Base-by-base conservation (phyloP, 2,329 filamentous ascomycete species). In the Xylaria sp. region DNA sequence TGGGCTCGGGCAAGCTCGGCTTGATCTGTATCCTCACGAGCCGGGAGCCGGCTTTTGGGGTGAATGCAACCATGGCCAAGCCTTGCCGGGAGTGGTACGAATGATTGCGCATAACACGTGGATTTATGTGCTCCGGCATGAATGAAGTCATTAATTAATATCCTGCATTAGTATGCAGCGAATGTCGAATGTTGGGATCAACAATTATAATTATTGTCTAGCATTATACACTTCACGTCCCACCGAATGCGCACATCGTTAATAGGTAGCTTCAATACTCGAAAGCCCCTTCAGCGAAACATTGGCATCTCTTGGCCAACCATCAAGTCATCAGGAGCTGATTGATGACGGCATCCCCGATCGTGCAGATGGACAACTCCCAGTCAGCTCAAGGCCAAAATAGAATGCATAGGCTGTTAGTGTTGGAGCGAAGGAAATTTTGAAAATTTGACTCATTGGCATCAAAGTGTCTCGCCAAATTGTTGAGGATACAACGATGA, bases 1-100 rank as follows among this genome's bases (percentile, higher is more conserved):
- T 65, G 13, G 17, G 26, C 15, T 63, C 59, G 65, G 65, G 63
- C 28, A 60, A 40, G 20, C n/a, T 36, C 57, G 57, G 56, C 48
- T 36, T 59, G 4, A 33, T 59, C 23, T 11, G 13, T 28, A 13
- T 11, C 17, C 4, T 26, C 11, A 20, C 26, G 7, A 63, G 15
- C 40, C 31, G 7, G 46, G 40, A 28, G 20, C 38, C 17, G 15
- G 33, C 9, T 31, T 42, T 65, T 28, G 44, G 62, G 31, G 15
- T 33, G 38, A 54, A 65, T 20, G 48, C 38, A 46, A 44, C 46
- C 17, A n/a, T 54, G 13, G 10, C n/a, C 51, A 31, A 51, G 2
- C 26, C 17, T 56, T 56, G n/a, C 51, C 31, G n/a, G 3, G 17
- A n/a, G n/a, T 38, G 48, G 17, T 17, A 53, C 60, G 26, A 46